Base-by-base conservation (phyloP, 441 rosid species). In the Populus tomentosa region DNA sequence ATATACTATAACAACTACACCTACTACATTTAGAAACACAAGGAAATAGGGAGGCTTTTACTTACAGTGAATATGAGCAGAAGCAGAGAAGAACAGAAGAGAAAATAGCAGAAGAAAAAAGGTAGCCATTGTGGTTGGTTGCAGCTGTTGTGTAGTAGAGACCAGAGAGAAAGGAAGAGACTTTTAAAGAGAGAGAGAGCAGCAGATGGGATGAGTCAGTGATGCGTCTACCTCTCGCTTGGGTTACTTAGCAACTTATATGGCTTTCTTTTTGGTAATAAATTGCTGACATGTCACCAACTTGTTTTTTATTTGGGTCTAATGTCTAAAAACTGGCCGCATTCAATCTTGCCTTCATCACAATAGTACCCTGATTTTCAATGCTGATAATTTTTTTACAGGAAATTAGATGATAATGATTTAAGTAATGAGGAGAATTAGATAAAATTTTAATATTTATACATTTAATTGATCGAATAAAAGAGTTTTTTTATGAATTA, bases 1-100 rank as follows among this genome's bases (percentile, higher is more conserved):
- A 23, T 26, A 23, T 4, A 46, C 56, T 13, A 13, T 46, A 46
- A 46, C 56, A 46, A 46, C 56, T 14, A 14, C 56, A 4, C 16
- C 56, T 13, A 8, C 42, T 8, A 13, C 18, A 46, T 46, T 46
- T 46, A 46, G 10, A 13, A 13, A 13, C 53, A 28, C 46, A 56
- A 56, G 4, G 8, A 53, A 28, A 32, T 18, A 42, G 64, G 56
- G 72, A 62, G 71, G 56, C 56, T 46, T 46, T 46, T 46, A 50
- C 88, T 87, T 77, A 90, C 94, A 40, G 9, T 84, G 88, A 68
- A 79, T 65, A 30, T 72, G 64, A 23, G 89, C 91, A 71, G 87
- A 79, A 74, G 82, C 84, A 59, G 84, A 76, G 70, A 85, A 32
- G 72, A 81, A 80, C 56, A 84, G 82, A 46, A 82, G 74, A 33